Base-by-base conservation (phyloP, 2,329 filamentous ascomycete species). In the Pyricularia grisea region DNA sequence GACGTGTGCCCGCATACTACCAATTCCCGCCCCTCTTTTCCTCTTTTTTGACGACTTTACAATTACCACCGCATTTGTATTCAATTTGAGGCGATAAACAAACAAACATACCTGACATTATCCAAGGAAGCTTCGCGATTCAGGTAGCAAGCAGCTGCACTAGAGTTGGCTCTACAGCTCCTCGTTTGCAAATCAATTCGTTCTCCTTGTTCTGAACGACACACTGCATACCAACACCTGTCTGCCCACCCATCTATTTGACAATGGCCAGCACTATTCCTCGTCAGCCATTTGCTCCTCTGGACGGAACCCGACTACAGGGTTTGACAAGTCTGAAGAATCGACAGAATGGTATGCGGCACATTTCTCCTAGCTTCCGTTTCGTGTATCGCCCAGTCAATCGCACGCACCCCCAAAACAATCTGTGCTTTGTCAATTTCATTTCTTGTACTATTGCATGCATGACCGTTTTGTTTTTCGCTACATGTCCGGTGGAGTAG, bases 281-380 rank as follows among this genome's bases (percentile, higher is more conserved):
- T 71, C 87, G 91, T 75, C 90, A 92, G 79, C 91, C 91, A 6
- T 93, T 94, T 78, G 91, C 88, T 76, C 89, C 89, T 66, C 83
- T 94, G 68, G 87, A 92, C 76, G 84, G 84, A 73, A 81, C 88
- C 69, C 87, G 92, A 73, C 83, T 94, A 30, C 90, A 92, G 78
- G 87, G 83, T 72, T 82, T 94, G 74, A 89, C 88, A 30, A 92
- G 88, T 79, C 80, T 90, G 67, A 94, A 93, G 83, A 94, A 94
- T 78, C 84, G 89, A 78, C 91, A 94, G 76, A 90, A 90, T 83
- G 85, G 88, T 90, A 85, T 73, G 85, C 82, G 69, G 27, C 28
- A 30, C 30, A 33, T 60, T 67, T 27, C 65, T 65, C 31, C 65
- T 30, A 66, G 33, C 31, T 66, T 31, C 23, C n/a, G 31, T 20